Evolutionary conservation across 805 yeast genomes (phyloP).

Genomic region (Diddensiella transvaalensis): DNA sequence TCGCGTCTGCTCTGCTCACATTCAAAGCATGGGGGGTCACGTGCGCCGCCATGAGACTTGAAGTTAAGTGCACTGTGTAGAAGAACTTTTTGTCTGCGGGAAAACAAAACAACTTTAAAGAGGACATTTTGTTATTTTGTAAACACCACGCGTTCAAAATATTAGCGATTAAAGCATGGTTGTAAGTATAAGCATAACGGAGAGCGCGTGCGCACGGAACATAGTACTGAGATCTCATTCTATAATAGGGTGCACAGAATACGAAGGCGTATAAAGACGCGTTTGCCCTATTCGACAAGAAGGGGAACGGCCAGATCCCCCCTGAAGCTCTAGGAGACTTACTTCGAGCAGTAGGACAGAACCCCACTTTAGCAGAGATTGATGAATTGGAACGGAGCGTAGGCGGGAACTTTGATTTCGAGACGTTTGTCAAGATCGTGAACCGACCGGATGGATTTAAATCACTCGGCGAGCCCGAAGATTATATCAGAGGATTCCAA

Average conservation of each 20-base stretch:
- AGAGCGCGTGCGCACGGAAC: no score
- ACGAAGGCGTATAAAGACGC: slow-evolving; percentile 74
- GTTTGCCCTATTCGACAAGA: slow-evolving; percentile 92
- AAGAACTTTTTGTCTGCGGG: no score
- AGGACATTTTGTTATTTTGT: no score
- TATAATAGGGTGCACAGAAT: slow-evolving; percentile 29
- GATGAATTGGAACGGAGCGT: slow-evolving; percentile 49
- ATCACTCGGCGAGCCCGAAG: slow-evolving; percentile 84
- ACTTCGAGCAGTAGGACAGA: slow-evolving; percentile 95
- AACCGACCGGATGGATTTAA: slow-evolving; percentile 87
- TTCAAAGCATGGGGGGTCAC: slow-evolving; percentile 7
- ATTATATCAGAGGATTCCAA: slow-evolving; percentile 93
- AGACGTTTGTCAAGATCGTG: slow-evolving; percentile 69
- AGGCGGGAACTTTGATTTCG: slow-evolving; percentile 54
- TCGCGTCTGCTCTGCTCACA: slow-evolving; percentile 32
- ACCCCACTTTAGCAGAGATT: slow-evolving; percentile 91
- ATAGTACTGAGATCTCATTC: no score
- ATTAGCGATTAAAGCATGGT: slow-evolving; percentile 1
- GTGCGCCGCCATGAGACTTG: no score
- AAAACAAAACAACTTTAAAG: no score
- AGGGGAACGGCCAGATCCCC: slow-evolving; percentile 90
- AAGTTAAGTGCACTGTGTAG: no score
- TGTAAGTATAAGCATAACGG: no score
- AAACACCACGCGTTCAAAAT: not conserved
- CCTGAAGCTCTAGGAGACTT: slow-evolving; percentile 84